phyloP scores from a whole-genome alignment of 208 protist genomes.

The Crithidia expoeki region DNA sequence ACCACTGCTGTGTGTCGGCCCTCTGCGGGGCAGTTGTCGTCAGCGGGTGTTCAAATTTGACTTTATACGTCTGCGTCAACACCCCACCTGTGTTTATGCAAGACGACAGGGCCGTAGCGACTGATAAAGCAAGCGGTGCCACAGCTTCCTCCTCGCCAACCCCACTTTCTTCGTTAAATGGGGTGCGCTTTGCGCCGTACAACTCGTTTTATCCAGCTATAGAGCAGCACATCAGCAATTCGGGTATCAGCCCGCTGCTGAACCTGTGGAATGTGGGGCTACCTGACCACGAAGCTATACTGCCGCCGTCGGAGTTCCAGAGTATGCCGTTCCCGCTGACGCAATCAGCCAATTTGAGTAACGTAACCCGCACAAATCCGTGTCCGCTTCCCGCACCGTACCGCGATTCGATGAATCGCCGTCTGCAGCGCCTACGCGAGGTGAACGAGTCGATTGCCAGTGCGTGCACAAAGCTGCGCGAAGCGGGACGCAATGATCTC shows the following conservation, averaged over 20 bases:
- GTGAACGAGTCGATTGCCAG: slow-evolving; percentile 72
- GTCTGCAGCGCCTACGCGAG: slow-evolving; percentile 75
- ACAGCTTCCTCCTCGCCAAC: background rate
- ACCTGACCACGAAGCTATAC: slow-evolving; percentile 58
- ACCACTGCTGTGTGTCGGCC: slow-evolving; percentile 83
- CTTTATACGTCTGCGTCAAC: slow-evolving; percentile 86
- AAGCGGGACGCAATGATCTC: slow-evolving; percentile 72
- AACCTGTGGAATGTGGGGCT: slow-evolving; percentile 90
- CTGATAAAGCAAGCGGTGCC: slow-evolving; percentile 34
- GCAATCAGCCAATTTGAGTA: slow-evolving; percentile 47
- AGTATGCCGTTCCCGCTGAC: slow-evolving; percentile 77
- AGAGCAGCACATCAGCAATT: slow-evolving; percentile 79
- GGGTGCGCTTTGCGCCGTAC: slow-evolving; percentile 88
- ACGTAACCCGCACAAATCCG: slow-evolving; percentile 83
- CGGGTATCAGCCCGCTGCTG: slow-evolving; percentile 85
- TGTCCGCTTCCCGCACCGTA: slow-evolving; percentile 78
- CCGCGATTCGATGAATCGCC: slow-evolving; percentile 61
- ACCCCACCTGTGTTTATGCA: slow-evolving; percentile 79
- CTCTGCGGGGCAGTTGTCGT: slow-evolving; percentile 82
- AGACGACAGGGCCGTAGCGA: slow-evolving; percentile 33
- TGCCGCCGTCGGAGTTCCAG: slow-evolving; percentile 84
- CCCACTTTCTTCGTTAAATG: slow-evolving; percentile 30
- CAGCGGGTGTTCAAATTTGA: slow-evolving; percentile 74
- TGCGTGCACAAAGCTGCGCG: slow-evolving; percentile 64
- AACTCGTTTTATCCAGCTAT: slow-evolving; percentile 90